Conservation (phyloP, 768 basidiomycete genomes). For the Holtermanniella nyarrowii region DNA sequence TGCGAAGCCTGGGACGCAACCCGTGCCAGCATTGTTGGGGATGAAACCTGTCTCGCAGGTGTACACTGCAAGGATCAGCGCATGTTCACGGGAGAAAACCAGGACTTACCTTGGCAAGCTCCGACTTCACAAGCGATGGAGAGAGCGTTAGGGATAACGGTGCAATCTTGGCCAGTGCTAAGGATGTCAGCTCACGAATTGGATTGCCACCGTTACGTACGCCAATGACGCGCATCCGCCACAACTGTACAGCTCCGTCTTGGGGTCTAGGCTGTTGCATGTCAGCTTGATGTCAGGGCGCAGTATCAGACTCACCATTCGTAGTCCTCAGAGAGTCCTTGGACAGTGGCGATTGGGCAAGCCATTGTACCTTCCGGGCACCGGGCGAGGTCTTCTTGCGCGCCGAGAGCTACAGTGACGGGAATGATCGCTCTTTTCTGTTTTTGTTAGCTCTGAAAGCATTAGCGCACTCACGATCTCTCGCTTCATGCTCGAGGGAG, state of each 20-base stretch:
- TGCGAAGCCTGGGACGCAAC: background rate
- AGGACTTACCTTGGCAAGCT: conserved; percentile 16
- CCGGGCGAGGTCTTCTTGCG: conserved; percentile 7
- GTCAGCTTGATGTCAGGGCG: background rate
- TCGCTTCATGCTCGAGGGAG: too few species aligned
- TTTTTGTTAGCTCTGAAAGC: too few species aligned
- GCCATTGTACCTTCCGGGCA: conserved; percentile 12
- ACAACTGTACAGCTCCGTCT: conserved; percentile 19
- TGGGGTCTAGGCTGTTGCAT: conserved; percentile 11
- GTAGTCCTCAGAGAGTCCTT: conserved; percentile 1
- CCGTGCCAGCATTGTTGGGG: background rate
- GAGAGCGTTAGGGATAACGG: conserved; percentile 9
- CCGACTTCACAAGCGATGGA: conserved; percentile 12
- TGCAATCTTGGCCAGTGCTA: conserved; percentile 20
- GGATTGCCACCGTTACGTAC: conserved; percentile 3
- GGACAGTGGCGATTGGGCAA: conserved; percentile 9
- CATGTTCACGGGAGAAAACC: background rate
- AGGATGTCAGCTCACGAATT: background rate
- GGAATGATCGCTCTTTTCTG: background rate
- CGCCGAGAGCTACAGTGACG: conserved; percentile 1
- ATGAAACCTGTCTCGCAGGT: background rate
- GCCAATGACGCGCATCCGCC: conserved; percentile 16
- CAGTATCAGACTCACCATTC: conserved; percentile 11
- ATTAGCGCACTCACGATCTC: too few species aligned
- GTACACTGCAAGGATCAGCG: background rate